Evolutionary conservation across 2,329 filamentous ascomycete species (phyloP).

Genomic region (Podosphaera fusca): DNA sequence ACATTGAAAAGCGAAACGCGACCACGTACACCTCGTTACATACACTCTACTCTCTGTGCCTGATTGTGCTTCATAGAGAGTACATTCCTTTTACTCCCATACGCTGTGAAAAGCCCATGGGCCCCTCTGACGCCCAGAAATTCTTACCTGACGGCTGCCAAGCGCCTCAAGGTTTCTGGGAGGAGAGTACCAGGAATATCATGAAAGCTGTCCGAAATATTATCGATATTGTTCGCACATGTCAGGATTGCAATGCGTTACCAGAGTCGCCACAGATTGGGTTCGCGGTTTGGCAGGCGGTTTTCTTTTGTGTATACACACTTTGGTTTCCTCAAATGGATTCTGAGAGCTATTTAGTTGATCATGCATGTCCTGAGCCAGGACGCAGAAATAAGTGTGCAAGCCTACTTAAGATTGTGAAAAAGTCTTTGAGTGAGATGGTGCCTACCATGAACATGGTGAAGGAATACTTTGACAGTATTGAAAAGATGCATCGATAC

Average conservation of each 20-base stretch:
- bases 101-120: conserved; percentile 23
- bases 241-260: conserved; percentile 34
- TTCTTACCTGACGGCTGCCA: conserved; percentile 25
- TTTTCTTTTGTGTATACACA: conserved; percentile 42
- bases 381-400: conserved; percentile 1
- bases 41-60: conserved; percentile 38
- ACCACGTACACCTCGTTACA: conserved; percentile 45
- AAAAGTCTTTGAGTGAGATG: conserved; percentile 28
- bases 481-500: conserved; percentile 29
- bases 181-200: conserved; percentile 33
- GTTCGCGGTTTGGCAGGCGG: conserved; percentile 44
- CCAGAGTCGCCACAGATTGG: conserved; percentile 40
- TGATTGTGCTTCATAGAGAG: conserved; percentile 45
- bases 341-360: conserved; percentile 26
- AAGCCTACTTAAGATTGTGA: conserved; percentile 20
- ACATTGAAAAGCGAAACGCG: conserved; percentile 38
- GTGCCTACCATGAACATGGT: conserved; percentile 31
- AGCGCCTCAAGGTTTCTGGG: conserved; percentile 34
- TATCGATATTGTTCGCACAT: conserved; percentile 38
- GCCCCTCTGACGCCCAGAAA: conserved; percentile 34
- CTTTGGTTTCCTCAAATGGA: conserved; percentile 49
- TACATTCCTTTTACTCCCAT: conserved; percentile 44
- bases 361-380: background rate
- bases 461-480: conserved; percentile 28
- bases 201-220: conserved; percentile 41